phyloP scores from a whole-genome alignment of 2,329 filamentous ascomycete species.

The Fragosphaeria purpurea region DNA sequence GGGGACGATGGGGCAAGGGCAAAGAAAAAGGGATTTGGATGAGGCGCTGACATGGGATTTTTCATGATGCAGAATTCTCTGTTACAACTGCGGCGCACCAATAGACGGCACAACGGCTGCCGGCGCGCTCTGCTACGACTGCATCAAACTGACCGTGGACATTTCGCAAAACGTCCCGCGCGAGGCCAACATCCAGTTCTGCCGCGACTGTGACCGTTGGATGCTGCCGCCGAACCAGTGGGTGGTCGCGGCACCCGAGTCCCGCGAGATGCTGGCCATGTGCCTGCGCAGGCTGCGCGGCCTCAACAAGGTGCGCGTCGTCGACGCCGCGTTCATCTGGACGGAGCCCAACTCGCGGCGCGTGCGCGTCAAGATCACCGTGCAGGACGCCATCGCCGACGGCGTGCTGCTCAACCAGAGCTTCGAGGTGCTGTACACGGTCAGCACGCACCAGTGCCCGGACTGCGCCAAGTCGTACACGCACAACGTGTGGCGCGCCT shows the following conservation, averaged over 20 bases:
- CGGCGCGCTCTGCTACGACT: conserved; percentile 90
- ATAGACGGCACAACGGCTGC: conserved; percentile 84
- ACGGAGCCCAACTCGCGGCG: conserved; percentile 92
- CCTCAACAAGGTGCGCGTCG: conserved; percentile 81
- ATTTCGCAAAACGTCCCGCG: conserved; percentile 85
- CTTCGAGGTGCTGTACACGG: conserved; percentile 88
- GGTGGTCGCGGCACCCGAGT: conserved; percentile 78
- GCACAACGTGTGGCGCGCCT: conserved; percentile 67
- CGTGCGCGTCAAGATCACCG: conserved; percentile 89
- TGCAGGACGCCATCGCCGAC: conserved; percentile 60
- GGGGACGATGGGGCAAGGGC: neutral
- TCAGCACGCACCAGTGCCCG: conserved; percentile 85
- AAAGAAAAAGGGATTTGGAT: conserved; percentile 6
- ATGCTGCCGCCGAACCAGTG: conserved; percentile 76
- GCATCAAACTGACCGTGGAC: conserved; percentile 88
- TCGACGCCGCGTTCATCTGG: conserved; percentile 96
- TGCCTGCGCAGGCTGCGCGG: conserved; percentile 84
- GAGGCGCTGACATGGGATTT: neutral
- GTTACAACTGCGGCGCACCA: conserved; percentile 92
- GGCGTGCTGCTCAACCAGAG: conserved; percentile 73
- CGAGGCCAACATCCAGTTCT: conserved; percentile 83
- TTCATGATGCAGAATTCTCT: conserved; percentile 64
- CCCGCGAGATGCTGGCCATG: conserved; percentile 81
- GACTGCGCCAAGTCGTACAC: conserved; percentile 96
- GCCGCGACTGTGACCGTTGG: conserved; percentile 91